Conservation (phyloP, 805 yeast species). For the Candida odintsovae region DNA sequence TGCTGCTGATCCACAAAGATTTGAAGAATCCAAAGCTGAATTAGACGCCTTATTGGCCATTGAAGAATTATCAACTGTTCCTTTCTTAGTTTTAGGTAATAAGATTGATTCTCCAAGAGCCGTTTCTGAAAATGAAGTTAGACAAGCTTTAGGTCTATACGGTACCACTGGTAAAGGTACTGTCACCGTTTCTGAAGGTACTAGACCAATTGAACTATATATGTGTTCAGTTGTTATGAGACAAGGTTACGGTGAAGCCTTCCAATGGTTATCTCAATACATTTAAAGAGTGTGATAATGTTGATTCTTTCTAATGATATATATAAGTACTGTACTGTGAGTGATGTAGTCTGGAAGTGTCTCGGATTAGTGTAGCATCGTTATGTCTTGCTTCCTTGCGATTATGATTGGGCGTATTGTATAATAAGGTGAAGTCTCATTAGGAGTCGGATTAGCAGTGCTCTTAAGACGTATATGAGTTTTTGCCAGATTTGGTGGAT, state of each 20-base stretch:
- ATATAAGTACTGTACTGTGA: neutral
- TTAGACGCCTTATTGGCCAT: conserved; percentile 88
- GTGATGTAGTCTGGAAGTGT: too few relatives aligned
- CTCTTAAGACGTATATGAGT: too few relatives aligned
- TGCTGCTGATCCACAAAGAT: conserved; percentile 94
- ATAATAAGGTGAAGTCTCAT: too few relatives aligned
- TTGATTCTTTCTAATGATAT: neutral
- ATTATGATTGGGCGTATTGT: too few relatives aligned
- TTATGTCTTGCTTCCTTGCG: too few relatives aligned
- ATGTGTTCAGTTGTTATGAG: conserved; percentile 99
- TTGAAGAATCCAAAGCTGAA: conserved; percentile 91
- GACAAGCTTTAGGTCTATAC: conserved; percentile 82
- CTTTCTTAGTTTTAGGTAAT: conserved; percentile 92
- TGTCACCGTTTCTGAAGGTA: conserved; percentile 53
- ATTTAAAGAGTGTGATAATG: conserved; percentile 39
- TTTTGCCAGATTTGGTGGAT: too few relatives aligned
- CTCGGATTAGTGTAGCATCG: too few relatives aligned
- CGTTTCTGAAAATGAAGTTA: conserved; percentile 89
- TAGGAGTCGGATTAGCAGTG: too few relatives aligned
- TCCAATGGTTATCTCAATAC: conserved; percentile 96
- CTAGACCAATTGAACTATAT: conserved; percentile 89
- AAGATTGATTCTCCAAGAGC: conserved; percentile 94
- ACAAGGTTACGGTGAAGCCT: conserved; percentile 97
- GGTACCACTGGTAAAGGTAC: conserved; percentile 89
- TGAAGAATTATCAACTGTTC: conserved; percentile 85